Evolutionary conservation across 2,329 filamentous ascomycete genomes (phyloP).

Genomic region (Talaromyces sp.): DNA sequence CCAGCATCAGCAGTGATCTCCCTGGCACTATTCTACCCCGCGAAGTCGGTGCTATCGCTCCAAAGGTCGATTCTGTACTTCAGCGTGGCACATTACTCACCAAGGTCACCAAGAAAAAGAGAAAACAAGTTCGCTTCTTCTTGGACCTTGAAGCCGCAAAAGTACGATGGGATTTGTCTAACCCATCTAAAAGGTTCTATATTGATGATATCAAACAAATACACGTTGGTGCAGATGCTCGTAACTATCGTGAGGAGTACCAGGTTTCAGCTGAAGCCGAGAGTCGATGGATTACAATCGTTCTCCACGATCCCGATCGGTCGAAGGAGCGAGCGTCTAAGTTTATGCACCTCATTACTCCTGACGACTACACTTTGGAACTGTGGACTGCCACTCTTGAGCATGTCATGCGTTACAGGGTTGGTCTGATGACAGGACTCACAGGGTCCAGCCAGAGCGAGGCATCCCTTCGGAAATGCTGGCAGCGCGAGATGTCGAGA

Average conservation of each 20-base stretch:
- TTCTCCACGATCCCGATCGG: conserved; percentile 74
- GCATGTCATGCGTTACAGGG: conserved; percentile 75
- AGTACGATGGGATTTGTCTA: conserved; percentile 77
- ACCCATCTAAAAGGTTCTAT: conserved; percentile 78
- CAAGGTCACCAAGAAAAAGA: conserved; percentile 82
- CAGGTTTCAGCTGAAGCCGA: conserved; percentile 63
- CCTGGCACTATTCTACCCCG: conserved; percentile 25
- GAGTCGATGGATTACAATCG: conserved; percentile 78
- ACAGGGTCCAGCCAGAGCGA: conserved; percentile 71
- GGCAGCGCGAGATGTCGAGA: conserved; percentile 76
- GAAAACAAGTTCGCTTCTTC: conserved; percentile 65
- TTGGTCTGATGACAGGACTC: conserved; percentile 83
- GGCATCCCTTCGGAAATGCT: conserved; percentile 75
- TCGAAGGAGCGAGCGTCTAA: conserved; percentile 67
- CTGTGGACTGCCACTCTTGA: conserved; percentile 83
- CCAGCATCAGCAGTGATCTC: conserved; percentile 36
- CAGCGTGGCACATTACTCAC: conserved; percentile 71
- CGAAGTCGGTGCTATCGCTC: conserved; percentile 44
- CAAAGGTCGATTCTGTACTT: conserved; percentile 70
- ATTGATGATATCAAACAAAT: conserved; percentile 95
- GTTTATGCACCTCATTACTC: conserved; percentile 80
- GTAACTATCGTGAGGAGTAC: conserved; percentile 84
- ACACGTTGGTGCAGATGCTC: conserved; percentile 72
- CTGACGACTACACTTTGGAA: conserved; percentile 63
- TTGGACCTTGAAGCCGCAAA: conserved; percentile 80